Conservation (phyloP, 345 rosid genomes). For the Anastatica hierochuntica region DNA sequence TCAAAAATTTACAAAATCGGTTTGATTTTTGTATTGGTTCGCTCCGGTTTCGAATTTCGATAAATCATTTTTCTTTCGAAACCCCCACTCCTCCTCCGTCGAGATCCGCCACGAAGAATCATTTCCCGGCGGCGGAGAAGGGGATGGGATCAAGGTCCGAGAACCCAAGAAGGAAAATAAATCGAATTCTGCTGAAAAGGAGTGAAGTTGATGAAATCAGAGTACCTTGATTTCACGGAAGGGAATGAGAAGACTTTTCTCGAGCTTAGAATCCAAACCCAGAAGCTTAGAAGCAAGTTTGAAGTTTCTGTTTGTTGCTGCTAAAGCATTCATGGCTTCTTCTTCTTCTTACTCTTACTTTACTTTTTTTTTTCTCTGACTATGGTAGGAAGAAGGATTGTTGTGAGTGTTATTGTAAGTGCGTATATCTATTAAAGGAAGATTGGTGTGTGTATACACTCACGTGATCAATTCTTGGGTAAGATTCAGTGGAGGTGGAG, state of each 20-base stretch:
- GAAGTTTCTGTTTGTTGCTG: conserved; percentile 93
- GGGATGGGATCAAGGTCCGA: neutral
- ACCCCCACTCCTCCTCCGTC: neutral
- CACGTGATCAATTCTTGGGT: conserved; percentile 29
- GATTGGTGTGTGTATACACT: neutral
- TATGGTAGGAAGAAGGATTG: neutral
- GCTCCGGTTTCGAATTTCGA: neutral
- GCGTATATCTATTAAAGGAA: neutral
- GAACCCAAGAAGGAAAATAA: no score
- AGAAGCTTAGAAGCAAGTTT: conserved; percentile 81
- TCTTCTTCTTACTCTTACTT: conserved; percentile 16
- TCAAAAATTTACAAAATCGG: neutral
- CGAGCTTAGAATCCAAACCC: conserved; percentile 93
- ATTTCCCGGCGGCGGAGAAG: neutral
- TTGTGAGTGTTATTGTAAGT: neutral
- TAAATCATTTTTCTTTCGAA: neutral
- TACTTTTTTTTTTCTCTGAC: neutral
- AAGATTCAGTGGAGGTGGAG: conserved; percentile 27
- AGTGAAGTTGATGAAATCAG: neutral
- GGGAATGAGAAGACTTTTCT: conserved; percentile 87
- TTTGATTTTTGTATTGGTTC: neutral
- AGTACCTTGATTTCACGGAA: conserved; percentile 99
- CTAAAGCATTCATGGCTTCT: conserved; percentile 87
- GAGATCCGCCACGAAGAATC: neutral
- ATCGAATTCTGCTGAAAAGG: no score